phyloP scores from a whole-genome alignment of 108 stramenopile genomes.

The Cyclostephanos invisitatus region DNA sequence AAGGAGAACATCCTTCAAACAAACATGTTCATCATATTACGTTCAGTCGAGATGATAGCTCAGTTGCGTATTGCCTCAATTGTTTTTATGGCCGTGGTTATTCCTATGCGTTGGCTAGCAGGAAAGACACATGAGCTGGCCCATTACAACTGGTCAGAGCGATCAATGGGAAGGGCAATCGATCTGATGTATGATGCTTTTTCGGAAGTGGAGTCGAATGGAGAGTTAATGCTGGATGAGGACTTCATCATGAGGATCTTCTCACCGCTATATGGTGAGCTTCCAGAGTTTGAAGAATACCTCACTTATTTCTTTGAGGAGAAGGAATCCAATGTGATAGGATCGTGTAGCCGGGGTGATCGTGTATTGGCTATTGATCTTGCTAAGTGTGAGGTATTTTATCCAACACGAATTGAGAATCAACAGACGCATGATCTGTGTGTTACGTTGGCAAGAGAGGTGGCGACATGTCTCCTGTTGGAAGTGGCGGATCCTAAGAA shows the following conservation, averaged over 20 bases:
- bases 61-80: constrained; percentile 3
- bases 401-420: constrained; percentile 7
- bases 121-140: constrained; percentile 20
- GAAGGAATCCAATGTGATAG: constrained; percentile 12
- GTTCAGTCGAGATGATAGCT: constrained; percentile 5
- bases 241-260: constrained; percentile 14
- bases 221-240: neutral
- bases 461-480: neutral
- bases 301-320: constrained; percentile 18
- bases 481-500: neutral
- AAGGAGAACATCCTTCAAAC: constrained; percentile 8
- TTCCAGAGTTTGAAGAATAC: constrained; percentile 13
- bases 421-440: neutral
- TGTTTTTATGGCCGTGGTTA: constrained; percentile 1
- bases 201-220: constrained; percentile 1
- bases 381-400: constrained; percentile 14
- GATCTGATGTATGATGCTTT: constrained; percentile 12
- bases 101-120: constrained; percentile 11
- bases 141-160: constrained; percentile 12
- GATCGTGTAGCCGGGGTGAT: neutral
- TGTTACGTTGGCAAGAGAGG: neutral
- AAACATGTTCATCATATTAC: constrained; percentile 2
- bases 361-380: constrained; percentile 12
- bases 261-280: constrained; percentile 5
- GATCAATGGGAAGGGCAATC: constrained; percentile 8